phyloP scores from a whole-genome alignment of 306 rosid species.

The Lathyrus oleraceus region DNA sequence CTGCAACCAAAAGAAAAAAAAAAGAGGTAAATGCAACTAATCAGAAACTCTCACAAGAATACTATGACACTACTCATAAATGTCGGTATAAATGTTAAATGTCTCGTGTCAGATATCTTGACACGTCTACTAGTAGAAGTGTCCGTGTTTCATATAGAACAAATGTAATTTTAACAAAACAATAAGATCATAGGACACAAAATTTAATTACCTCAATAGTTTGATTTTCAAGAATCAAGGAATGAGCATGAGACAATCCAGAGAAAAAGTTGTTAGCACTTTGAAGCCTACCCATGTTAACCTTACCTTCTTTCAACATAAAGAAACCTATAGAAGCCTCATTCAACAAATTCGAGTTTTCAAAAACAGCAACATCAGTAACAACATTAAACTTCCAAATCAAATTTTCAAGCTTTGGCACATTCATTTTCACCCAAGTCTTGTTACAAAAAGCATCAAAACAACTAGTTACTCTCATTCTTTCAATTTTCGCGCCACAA shows the following conservation, averaged over 20 bases:
- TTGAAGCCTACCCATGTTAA: conserved; percentile 46
- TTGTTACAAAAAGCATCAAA: conserved; percentile 47
- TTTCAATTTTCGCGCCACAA: conserved; percentile 45
- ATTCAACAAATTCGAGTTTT: conserved; percentile 39
- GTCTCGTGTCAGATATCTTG: too few species aligned
- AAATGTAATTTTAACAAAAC: too few species aligned
- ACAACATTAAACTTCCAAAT: conserved; percentile 61
- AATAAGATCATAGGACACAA: background rate
- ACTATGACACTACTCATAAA: too few species aligned
- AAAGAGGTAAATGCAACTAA: too few species aligned
- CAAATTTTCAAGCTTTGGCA: conserved; percentile 46
- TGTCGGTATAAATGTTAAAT: too few species aligned
- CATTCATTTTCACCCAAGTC: conserved; percentile 57
- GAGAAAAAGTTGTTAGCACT: conserved; percentile 53
- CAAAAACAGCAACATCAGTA: conserved; percentile 41
- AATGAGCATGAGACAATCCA: conserved; percentile 53
- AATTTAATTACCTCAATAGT: conserved; percentile 60
- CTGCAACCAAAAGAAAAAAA: conserved; percentile 45
- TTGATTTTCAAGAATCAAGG: conserved; percentile 51
- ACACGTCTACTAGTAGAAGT: too few species aligned
- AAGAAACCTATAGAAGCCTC: conserved; percentile 59
- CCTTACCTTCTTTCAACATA: conserved; percentile 36
- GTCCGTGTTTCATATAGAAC: too few species aligned
- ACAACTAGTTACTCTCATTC: conserved; percentile 48
- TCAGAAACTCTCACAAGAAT: too few species aligned